Conservation (phyloP, 2,329 filamentous ascomycete genomes). For the Pseudogymnoascus sp. region DNA sequence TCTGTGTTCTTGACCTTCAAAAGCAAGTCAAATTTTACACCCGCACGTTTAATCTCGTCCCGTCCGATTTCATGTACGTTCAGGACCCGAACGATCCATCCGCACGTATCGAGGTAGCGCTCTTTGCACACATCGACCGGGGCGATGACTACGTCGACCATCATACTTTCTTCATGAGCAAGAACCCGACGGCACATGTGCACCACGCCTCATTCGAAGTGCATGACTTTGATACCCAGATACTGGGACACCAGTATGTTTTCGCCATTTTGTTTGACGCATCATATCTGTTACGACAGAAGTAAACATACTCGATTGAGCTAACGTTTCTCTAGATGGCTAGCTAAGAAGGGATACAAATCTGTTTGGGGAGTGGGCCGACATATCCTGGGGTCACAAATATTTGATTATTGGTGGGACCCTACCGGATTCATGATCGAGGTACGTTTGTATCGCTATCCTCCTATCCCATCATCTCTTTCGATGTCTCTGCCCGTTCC, state of each 20-base stretch:
- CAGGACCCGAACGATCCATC: background rate
- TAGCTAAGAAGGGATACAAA: constrained; percentile 52
- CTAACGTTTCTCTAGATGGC: constrained; percentile 35
- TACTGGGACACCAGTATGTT: too few species aligned
- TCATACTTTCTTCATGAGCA: too few species aligned
- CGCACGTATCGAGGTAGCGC: too few species aligned
- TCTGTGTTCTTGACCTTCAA: too few species aligned
- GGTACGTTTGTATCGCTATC: constrained; percentile 12
- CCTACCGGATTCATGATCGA: constrained; percentile 55
- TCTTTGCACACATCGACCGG: too few species aligned
- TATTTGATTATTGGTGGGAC: constrained; percentile 66
- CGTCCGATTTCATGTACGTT: too few species aligned
- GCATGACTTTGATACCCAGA: too few species aligned
- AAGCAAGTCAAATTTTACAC: too few species aligned
- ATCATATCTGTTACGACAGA: background rate
- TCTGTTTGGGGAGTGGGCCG: constrained; percentile 61
- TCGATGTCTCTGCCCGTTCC: background rate
- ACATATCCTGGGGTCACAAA: constrained; percentile 54
- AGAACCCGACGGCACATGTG: too few species aligned
- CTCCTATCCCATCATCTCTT: background rate
- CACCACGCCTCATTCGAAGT: too few species aligned
- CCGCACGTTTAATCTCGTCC: too few species aligned
- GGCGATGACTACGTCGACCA: too few species aligned
- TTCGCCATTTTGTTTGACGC: background rate
- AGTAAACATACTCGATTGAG: background rate